Evolutionary conservation across 2,329 filamentous ascomycete genomes (phyloP).

Genomic region (Lachnellula occidentalis): DNA sequence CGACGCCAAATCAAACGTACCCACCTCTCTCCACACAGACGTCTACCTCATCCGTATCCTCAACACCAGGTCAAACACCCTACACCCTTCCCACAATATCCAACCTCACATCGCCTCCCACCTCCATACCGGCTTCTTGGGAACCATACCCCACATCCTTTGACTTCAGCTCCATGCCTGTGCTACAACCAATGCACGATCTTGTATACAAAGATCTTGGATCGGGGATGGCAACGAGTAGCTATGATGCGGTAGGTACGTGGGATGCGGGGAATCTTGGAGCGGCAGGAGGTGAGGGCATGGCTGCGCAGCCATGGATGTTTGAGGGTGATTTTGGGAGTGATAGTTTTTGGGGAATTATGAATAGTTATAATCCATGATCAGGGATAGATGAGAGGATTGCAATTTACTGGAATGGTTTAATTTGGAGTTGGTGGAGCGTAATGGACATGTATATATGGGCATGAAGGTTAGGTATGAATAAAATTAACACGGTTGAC

Average conservation of each 20-base stretch:
- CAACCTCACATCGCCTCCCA: conserved; percentile 20
- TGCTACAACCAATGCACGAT: conserved; percentile 52
- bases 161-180: conserved; percentile 46
- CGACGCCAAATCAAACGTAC: conserved; percentile 4
- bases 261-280: conserved; percentile 1
- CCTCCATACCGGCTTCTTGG: conserved; percentile 11
- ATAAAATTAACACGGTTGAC: too few species aligned
- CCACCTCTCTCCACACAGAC: conserved; percentile 3
- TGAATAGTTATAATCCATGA: conserved; percentile 40
- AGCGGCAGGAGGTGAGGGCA: not conserved
- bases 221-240: conserved; percentile 1
- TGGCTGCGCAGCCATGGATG: conserved; percentile 34
- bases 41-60: conserved; percentile 13
- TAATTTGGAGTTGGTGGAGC: too few species aligned
- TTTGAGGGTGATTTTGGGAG: conserved; percentile 51
- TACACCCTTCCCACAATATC: conserved; percentile 27
- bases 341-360: conserved; percentile 51
- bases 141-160: conserved; percentile 29
- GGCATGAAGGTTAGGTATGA: too few species aligned
- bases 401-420: too few species aligned
- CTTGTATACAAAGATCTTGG: conserved; percentile 50
- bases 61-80: not conserved
- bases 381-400: not conserved
- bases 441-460: too few species aligned
- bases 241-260: conserved; percentile 9